Evolutionary conservation across 768 basidiomycete species (phyloP).

Genomic region (Pleurotus tuoliensis): DNA sequence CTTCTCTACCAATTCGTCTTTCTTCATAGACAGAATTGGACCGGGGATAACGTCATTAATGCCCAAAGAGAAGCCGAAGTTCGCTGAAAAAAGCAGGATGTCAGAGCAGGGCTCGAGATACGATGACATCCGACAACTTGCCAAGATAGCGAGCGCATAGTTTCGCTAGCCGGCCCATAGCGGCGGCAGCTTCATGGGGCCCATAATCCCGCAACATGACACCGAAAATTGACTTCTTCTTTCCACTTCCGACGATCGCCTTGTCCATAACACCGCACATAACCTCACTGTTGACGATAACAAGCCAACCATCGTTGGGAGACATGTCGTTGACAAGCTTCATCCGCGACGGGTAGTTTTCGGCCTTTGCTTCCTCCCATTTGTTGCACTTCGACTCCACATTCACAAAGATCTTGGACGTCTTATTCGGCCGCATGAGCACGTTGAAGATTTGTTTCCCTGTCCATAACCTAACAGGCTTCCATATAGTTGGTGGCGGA

Average conservation of each 20-base stretch:
- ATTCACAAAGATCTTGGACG: constrained; percentile 83
- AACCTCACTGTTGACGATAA: constrained; percentile 95
- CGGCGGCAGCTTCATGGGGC: constrained; percentile 86
- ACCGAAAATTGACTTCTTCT: constrained; percentile 99
- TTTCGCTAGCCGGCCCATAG: constrained; percentile 96
- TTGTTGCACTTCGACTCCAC: constrained; percentile 96
- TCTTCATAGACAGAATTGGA: constrained; percentile 70
- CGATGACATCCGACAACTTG: constrained; percentile 26
- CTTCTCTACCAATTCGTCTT: constrained; percentile 80
- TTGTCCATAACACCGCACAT: constrained; percentile 99
- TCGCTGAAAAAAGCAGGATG: constrained; percentile 55
- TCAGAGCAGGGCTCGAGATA: not conserved
- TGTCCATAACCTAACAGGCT: constrained; percentile 92
- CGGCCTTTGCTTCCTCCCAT: constrained; percentile 67
- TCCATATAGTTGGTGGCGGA: constrained; percentile 92
- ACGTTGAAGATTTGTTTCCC: constrained; percentile 99
- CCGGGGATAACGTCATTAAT: constrained; percentile 99
- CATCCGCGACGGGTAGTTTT: constrained; percentile 56
- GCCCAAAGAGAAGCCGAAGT: constrained; percentile 95
- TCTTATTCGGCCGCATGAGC: constrained; percentile 90
- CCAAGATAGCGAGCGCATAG: constrained; percentile 92
- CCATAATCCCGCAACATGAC: constrained; percentile 98
- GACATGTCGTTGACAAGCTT: constrained; percentile 77
- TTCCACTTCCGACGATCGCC: constrained; percentile 93
- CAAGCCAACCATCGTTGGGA: constrained; percentile 97